phyloP scores from a whole-genome alignment of 2,329 filamentous ascomycete species.

The Aspergillus phoenicis region DNA sequence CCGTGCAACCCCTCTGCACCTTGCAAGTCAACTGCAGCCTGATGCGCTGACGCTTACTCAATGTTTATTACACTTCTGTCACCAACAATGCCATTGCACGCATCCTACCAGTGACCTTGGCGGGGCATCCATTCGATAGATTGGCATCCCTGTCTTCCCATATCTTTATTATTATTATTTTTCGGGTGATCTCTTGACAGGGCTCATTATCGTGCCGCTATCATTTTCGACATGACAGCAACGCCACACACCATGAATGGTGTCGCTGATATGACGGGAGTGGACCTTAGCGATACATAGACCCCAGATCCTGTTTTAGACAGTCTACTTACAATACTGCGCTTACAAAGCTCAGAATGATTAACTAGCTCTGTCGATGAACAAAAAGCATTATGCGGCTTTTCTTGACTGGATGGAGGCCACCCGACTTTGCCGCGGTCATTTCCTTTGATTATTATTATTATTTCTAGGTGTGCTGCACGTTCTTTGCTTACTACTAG shows the following conservation, averaged over 20 bases:
- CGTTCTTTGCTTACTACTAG: background rate
- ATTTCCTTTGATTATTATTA: background rate
- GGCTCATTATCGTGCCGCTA: background rate
- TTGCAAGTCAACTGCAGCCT: conserved; percentile 10
- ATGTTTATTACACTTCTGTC: background rate
- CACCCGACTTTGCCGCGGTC: conserved; percentile 18
- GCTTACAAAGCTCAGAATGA: background rate
- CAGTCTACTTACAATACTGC: background rate
- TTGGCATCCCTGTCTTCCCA: background rate
- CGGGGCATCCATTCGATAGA: background rate
- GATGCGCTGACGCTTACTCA: conserved; percentile 8
- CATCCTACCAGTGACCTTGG: background rate
- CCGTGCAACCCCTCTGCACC: conserved; percentile 18
- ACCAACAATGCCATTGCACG: conserved; percentile 6
- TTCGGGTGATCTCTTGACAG: conserved; percentile 3
- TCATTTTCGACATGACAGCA: background rate
- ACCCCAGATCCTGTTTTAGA: conserved; percentile 1
- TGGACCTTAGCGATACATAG: conserved; percentile 1
- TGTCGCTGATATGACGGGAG: background rate
- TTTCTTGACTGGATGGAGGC: conserved; percentile 4
- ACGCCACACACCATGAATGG: background rate
- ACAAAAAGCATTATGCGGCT: conserved; percentile 8
- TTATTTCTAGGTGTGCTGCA: background rate
- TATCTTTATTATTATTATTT: too few species aligned
- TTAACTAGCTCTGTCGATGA: background rate